Evolutionary conservation across 345 rosid species (phyloP), one percentile per base, ranked within the genome.

Genomic region (Litchi chinensis): DNA sequence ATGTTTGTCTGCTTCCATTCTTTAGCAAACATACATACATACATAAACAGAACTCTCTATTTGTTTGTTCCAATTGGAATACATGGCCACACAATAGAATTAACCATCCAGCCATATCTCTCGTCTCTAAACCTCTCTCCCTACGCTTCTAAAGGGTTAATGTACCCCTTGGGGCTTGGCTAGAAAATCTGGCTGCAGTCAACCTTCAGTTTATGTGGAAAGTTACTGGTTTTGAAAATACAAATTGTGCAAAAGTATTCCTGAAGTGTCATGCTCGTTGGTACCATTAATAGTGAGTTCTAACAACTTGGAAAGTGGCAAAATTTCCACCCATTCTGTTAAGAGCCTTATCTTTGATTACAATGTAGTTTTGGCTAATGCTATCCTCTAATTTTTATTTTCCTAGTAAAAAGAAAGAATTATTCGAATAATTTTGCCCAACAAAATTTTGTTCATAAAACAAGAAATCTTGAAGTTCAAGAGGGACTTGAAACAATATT

Each of bases 401-500:
- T 52, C 57, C n/a, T 52, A 16, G 57, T 52, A 15, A 13, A 50
- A 52, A 16, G 57, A 52, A 16, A 52, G 57, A 52, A 19, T 16
- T 15, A 18, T 52, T 52, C 57, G 1, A 15, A 52, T 52, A 15
- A 15, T 21, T 69, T 11, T 69, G 37, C 39, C 10, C 10, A 11
- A 10, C 46, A 21, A 69, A 46, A 7, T n/a, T 44, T 11, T 69
- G 28, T 21, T n/a, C 16, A 11, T 21, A 44, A 69, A 46, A 44
- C 37, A 69, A 69, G 18, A 69, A 43, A 40, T n/a, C 26, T 41
- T 8, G 52, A 68, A 68, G 52, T 21, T 43, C 18, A n/a, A 44
- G 28, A 10, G 28, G 15, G 54, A 46, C 72, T 68, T 69, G 37
- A 18, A 72, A 56, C 65, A 72, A 56, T 72, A 5, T 75, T 21